Evolutionary conservation across 805 yeast species (phyloP), one percentile per base, ranked within the genome.

Genomic region (Vanderwaltozyma tropicalis): DNA sequence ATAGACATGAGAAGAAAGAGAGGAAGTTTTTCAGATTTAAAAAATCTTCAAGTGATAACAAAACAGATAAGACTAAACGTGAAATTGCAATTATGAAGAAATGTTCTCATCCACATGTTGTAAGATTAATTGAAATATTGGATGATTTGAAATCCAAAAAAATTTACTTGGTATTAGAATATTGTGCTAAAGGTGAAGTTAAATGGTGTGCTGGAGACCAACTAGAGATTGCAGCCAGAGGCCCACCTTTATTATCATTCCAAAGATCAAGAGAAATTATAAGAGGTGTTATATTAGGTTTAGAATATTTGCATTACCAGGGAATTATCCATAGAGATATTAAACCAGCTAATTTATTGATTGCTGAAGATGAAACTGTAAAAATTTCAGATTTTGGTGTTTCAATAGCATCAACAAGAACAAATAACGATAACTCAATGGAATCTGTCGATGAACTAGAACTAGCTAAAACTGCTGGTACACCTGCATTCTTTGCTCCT

Each of bases 301-400:
- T 92, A 27, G 97, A 89, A 59, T 92, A 88, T 57, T 62, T 89
- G 47, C 97, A 92, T 62, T 66, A 75, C 48, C 94, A 84, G 56
- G 95, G 94, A 2, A 84, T 88, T 32, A 82, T 89, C 14, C 98
- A 89, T 62, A 72, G 98, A 45, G 98, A 89, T 60, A 88, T 89
- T 41, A 89, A 89, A 57, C 97, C 98, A 2, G 95, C 97, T 2
- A 89, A 89, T 55, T 59, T 89, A 41, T 68, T 89, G 40, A 76
- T 87, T 2, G 69, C 82, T 21, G 62, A 71, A 13, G 79, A 82
- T 46, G 76, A 79, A 38, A 67, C 71, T 7, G 95, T 88, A 19
- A 92, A 92, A 61, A 92, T 89, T 29, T 79, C 94, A n/a, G 98
- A 89, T 63, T 92, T 89, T 62, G 97, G 98, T 18, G 94, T 92